Conservation (phyloP, 768 basidiomycete genomes). For the Collybiopsis luxurians region DNA sequence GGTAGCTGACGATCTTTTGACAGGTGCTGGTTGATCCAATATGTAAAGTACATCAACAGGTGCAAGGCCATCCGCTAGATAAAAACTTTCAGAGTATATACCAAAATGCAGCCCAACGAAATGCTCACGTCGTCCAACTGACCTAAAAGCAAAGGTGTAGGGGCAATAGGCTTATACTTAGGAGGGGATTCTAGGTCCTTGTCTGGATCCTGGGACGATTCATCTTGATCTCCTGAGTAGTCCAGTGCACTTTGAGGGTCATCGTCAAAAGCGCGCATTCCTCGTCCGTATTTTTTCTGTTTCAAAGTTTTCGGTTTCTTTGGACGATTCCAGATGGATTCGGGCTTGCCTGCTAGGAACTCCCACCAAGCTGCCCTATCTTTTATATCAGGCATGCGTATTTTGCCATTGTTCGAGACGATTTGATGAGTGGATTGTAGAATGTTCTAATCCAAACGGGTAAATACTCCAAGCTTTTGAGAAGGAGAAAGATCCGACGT, state of each 20-base stretch:
- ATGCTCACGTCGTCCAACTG: slow-evolving; percentile 64
- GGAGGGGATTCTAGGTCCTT: background rate
- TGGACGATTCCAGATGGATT: slow-evolving; percentile 61
- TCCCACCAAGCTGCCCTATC: slow-evolving; percentile 81
- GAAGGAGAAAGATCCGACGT: slow-evolving; percentile 14
- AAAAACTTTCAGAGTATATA: slow-evolving; percentile 7
- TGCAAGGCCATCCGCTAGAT: slow-evolving; percentile 66
- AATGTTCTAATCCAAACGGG: slow-evolving; percentile 50
- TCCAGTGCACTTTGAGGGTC: slow-evolving; percentile 14
- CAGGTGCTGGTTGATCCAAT: slow-evolving; percentile 72
- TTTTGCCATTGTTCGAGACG: slow-evolving; percentile 24
- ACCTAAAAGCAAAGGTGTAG: slow-evolving; percentile 53
- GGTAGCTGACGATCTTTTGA: slow-evolving; percentile 35
- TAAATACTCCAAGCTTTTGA: background rate
- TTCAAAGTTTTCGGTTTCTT: slow-evolving; percentile 29
- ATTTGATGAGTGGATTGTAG: slow-evolving; percentile 50
- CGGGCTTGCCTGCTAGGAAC: slow-evolving; percentile 67
- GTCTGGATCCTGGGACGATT: slow-evolving; percentile 5
- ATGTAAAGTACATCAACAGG: slow-evolving; percentile 78
- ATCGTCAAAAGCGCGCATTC: slow-evolving; percentile 38
- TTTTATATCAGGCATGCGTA: slow-evolving; percentile 62
- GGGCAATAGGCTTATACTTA: slow-evolving; percentile 44
- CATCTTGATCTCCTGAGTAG: background rate
- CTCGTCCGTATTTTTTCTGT: slow-evolving; percentile 29
- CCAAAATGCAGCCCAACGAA: background rate